Evolutionary conservation across 768 basidiomycete species (phyloP).

Genomic region (Gloeophyllum trabeum): DNA sequence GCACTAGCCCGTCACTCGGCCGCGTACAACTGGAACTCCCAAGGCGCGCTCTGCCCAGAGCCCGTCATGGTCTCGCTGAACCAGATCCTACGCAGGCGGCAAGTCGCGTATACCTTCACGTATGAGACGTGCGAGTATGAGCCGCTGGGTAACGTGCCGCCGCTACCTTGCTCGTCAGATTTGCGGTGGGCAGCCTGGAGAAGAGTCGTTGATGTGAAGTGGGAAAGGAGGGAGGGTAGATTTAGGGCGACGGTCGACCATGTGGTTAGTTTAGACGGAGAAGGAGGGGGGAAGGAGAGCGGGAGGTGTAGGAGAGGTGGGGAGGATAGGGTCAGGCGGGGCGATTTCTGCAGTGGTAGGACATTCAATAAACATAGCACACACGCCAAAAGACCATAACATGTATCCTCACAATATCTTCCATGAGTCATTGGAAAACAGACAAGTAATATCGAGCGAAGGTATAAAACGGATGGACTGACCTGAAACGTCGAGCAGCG

Average conservation of each 20-base stretch:
- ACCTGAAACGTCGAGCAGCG: constrained; percentile 81
- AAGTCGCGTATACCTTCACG: constrained; percentile 69
- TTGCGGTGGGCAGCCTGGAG: constrained; percentile 13
- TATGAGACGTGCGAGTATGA: constrained; percentile 58
- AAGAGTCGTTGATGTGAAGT: constrained; percentile 43
- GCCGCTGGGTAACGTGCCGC: constrained; percentile 32
- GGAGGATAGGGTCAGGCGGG: constrained; percentile 33
- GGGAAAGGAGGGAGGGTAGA: constrained; percentile 45
- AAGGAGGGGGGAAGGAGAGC: constrained; percentile 44
- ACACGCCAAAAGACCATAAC: constrained; percentile 3
- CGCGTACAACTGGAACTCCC: constrained; percentile 69
- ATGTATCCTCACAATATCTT: neutral
- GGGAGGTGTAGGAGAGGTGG: constrained; percentile 63
- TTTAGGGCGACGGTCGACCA: constrained; percentile 61
- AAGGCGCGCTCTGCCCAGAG: constrained; percentile 47
- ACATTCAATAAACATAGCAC: constrained; percentile 3
- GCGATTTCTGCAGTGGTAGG: constrained; percentile 35
- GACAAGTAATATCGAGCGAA: constrained; percentile 5
- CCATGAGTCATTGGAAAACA: constrained; percentile 6
- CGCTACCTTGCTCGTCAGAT: constrained; percentile 8
- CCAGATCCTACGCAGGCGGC: constrained; percentile 70
- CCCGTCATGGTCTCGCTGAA: constrained; percentile 44
- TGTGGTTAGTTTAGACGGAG: constrained; percentile 48
- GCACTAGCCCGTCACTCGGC: too few relatives aligned
- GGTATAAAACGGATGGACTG: constrained; percentile 6